Evolutionary conservation across 2,329 filamentous ascomycete genomes (phyloP).

Genomic region (Colletotrichum musicola): DNA sequence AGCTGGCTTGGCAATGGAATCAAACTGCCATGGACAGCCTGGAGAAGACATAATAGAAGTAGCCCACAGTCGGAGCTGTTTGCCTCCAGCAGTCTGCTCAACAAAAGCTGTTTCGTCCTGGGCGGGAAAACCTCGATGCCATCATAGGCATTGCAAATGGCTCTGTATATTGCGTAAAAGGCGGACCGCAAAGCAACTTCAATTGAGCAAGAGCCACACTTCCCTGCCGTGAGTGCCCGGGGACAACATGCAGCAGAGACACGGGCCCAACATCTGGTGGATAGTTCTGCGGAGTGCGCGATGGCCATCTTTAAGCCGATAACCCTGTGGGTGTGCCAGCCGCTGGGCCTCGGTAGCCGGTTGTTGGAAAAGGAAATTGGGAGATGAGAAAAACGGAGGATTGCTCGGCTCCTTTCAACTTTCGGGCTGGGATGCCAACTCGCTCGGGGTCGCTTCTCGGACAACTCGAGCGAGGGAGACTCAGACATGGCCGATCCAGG

Average conservation of each 20-base stretch:
- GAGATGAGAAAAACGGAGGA: constrained; percentile 9
- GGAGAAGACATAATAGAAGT: too few relatives aligned
- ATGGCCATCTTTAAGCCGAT: constrained; percentile 1
- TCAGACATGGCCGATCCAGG: constrained; percentile 18
- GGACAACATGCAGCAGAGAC: not conserved
- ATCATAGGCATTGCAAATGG: not conserved
- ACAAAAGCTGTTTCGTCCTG: constrained; percentile 2
- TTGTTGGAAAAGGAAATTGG: not conserved
- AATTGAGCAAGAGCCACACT: too few relatives aligned
- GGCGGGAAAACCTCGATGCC: not conserved
- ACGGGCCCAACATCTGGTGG: not conserved
- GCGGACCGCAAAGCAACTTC: too few relatives aligned
- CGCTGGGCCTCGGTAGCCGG: constrained; percentile 13
- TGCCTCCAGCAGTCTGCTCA: not conserved
- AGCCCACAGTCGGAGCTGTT: too few relatives aligned
- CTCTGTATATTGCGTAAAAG: not conserved
- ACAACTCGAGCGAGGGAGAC: constrained; percentile 24
- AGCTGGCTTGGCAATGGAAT: too few relatives aligned
- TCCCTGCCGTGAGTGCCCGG: too few relatives aligned
- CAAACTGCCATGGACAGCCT: not conserved
- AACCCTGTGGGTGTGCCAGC: constrained; percentile 6
- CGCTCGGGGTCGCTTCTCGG: not conserved
- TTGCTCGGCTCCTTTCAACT: not conserved
- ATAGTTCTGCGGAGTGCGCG: not conserved
- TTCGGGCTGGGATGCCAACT: not conserved